Evolutionary conservation across 1,284 basidiomycete species (phyloP).

Genomic region (Cystobasidium slooffiae): DNA sequence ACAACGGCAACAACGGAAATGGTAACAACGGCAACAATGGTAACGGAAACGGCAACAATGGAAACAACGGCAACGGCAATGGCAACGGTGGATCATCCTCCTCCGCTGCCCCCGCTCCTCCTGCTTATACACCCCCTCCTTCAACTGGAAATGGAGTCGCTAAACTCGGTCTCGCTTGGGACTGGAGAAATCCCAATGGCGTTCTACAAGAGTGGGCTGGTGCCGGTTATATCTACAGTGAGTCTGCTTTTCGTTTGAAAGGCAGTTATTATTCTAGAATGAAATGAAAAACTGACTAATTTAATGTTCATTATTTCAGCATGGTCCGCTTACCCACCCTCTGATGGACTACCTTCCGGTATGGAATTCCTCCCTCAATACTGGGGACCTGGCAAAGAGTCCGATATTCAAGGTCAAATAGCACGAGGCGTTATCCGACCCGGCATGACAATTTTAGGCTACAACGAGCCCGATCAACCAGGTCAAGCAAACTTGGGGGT

Average conservation of each 20-base stretch:
- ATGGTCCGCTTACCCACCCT: slow-evolving; percentile 44
- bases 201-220: slow-evolving; percentile 25
- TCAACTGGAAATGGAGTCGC: not conserved
- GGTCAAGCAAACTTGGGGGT: slow-evolving; percentile 43
- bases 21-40: not conserved
- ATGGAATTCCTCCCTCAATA: slow-evolving; percentile 42
- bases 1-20: not conserved
- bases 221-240: slow-evolving; percentile 28
- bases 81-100: slow-evolving; percentile 6
- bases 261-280: no score
- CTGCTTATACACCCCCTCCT: slow-evolving; percentile 25
- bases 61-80: not conserved
- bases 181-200: slow-evolving; percentile 36
- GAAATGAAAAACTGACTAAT: no score
- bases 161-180: slow-evolving; percentile 38
- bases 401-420: slow-evolving; percentile 35
- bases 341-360: slow-evolving; percentile 22
- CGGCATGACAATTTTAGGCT: slow-evolving; percentile 43
- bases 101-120: slow-evolving; percentile 1
- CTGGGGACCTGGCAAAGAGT: slow-evolving; percentile 43
- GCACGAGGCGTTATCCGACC: slow-evolving; percentile 39
- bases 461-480: slow-evolving; percentile 44
- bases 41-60: not conserved
- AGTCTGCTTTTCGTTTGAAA: no score
- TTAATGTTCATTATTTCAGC: no score